These are phyloP conservation scores for Euphorbia corollata DNA, from an alignment of 441 rosid genomes.

Conservation along the genomic window DNA sequence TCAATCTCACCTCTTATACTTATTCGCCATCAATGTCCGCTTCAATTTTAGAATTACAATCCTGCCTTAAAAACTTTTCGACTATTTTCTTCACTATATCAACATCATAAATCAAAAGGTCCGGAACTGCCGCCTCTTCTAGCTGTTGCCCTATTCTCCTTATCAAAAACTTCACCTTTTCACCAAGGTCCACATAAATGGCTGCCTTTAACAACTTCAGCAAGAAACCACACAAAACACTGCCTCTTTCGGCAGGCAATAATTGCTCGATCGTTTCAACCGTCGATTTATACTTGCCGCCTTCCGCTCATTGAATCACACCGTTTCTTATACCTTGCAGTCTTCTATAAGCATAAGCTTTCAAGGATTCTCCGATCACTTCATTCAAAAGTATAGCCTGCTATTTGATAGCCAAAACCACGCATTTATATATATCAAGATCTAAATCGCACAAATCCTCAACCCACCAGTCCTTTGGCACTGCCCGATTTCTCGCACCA, in stretches of 20 bases:
- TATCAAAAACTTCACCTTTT: constrained; percentile 38
- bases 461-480: constrained; percentile 83
- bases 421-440: constrained; percentile 53
- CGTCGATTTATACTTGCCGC: constrained; percentile 14
- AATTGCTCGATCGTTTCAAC: constrained; percentile 54
- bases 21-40: constrained; percentile 30
- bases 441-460: constrained; percentile 80
- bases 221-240: constrained; percentile 66
- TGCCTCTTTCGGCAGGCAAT: constrained; percentile 57
- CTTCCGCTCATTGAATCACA: not conserved
- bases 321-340: constrained; percentile 55
- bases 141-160: constrained; percentile 61
- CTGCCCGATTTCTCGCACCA: constrained; percentile 42
- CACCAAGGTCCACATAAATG: constrained; percentile 42
- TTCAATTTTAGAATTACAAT: constrained; percentile 35
- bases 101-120: constrained; percentile 58
- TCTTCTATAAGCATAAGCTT: constrained; percentile 70
- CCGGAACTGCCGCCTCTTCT: constrained; percentile 61
- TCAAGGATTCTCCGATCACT: constrained; percentile 73
- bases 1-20: constrained; percentile 32
- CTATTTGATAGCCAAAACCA: constrained; percentile 39
- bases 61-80: constrained; percentile 49
- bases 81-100: constrained; percentile 50
- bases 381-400: constrained; percentile 37
- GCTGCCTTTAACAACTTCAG: constrained; percentile 69